Conservation (phyloP, 805 yeast genomes). For the Yarrowia sp. region DNA sequence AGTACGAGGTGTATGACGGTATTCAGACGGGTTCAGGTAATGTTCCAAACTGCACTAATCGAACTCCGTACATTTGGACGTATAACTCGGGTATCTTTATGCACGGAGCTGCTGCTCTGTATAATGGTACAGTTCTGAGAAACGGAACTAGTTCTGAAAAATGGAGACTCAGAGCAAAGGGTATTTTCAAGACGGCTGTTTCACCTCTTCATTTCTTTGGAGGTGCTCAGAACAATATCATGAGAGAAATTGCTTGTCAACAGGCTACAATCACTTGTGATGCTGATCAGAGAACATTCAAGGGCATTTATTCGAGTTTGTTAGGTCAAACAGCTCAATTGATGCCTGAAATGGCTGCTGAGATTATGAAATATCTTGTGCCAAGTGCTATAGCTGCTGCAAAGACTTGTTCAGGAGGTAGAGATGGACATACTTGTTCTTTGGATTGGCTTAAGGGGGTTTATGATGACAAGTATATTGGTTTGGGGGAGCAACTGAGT, state of each 20-base stretch:
- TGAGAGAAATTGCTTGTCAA: constrained; percentile 75
- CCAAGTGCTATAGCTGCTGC: constrained; percentile 71
- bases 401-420: constrained; percentile 73
- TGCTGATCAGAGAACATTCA: constrained; percentile 72
- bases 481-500: constrained; percentile 80
- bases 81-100: constrained; percentile 70
- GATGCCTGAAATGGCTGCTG: constrained; percentile 43
- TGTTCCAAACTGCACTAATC: constrained; percentile 48
- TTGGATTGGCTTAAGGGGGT: constrained; percentile 58
- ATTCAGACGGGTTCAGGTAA: constrained; percentile 39
- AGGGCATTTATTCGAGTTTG: constrained; percentile 64
- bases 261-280: constrained; percentile 51
- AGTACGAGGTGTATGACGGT: constrained; percentile 63
- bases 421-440: constrained; percentile 82
- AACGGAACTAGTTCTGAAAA: constrained; percentile 48
- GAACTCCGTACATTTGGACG: constrained; percentile 63
- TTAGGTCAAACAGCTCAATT: constrained; percentile 61
- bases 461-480: constrained; percentile 63
- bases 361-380: constrained; percentile 48
- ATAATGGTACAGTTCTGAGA: constrained; percentile 43
- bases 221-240: constrained; percentile 45
- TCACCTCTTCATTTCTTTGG: constrained; percentile 45
- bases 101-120: constrained; percentile 67
- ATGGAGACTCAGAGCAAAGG: constrained; percentile 57
- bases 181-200: constrained; percentile 49